Conservation (phyloP, 352 stramenopile genomes). For the Phytopythium ostracodes region DNA sequence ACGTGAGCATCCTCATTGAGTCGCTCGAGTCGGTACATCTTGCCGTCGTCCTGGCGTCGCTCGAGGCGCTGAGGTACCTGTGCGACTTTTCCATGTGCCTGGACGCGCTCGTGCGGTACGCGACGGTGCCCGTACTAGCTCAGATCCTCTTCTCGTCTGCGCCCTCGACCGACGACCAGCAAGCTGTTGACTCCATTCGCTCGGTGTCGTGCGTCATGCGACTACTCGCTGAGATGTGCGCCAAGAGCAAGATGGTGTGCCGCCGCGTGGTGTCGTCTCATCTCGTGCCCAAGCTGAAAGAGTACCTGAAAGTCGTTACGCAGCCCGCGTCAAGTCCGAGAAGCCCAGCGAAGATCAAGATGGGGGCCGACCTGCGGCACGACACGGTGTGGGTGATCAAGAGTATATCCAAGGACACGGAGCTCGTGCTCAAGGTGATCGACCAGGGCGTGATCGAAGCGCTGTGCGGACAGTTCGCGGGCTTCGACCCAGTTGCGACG, state of each 20-base stretch:
- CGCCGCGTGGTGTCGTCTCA: conserved; percentile 60
- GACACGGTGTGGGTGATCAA: conserved; percentile 52
- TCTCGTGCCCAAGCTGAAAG: conserved; percentile 46
- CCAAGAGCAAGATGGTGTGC: conserved; percentile 40
- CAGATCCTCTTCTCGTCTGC: conserved; percentile 62
- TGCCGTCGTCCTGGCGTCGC: conserved; percentile 50
- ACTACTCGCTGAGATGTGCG: conserved; percentile 48
- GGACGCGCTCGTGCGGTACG: conserved; percentile 64
- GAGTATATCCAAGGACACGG: conserved; percentile 55
- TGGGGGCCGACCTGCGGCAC: conserved; percentile 26
- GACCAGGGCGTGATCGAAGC: conserved; percentile 48
- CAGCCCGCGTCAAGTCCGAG: background rate
- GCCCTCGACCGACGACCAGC: conserved; percentile 10
- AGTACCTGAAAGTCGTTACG: conserved; percentile 21
- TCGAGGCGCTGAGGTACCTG: conserved; percentile 55
- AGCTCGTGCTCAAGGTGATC: conserved; percentile 59
- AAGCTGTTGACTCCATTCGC: conserved; percentile 15
- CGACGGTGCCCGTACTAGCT: conserved; percentile 63
- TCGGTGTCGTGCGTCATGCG: conserved; percentile 24
- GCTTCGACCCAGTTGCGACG: conserved; percentile 31
- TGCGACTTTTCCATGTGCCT: conserved; percentile 60
- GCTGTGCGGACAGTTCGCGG: conserved; percentile 27
- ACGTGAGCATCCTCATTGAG: conserved; percentile 60
- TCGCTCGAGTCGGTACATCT: conserved; percentile 69
- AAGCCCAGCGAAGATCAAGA: background rate